These are phyloP conservation scores for Penicillium egyptiacum DNA, from an alignment of 495 filamentous ascomycete genomes.

Conservation along the genomic window DNA sequence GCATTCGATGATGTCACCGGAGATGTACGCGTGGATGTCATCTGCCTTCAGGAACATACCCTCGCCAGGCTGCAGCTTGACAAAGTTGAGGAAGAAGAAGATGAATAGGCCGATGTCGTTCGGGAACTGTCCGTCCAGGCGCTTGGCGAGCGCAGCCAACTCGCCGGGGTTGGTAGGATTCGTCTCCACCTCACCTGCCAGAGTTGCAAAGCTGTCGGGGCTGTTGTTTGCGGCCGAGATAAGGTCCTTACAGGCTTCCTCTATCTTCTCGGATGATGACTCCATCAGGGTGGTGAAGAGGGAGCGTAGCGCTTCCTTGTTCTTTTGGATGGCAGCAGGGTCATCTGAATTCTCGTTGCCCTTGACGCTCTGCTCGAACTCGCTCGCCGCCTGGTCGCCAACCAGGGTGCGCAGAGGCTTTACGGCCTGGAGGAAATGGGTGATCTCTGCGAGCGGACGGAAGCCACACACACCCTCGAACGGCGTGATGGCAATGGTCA, in stretches of 20 bases:
- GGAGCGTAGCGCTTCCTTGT: conserved; percentile 77
- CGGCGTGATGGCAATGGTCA: conserved; percentile 94
- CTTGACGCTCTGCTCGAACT: conserved; percentile 67
- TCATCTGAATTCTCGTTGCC: conserved; percentile 62
- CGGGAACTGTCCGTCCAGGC: conserved; percentile 76
- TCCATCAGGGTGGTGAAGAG: conserved; percentile 81
- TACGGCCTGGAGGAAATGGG: conserved; percentile 77
- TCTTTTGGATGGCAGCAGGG: conserved; percentile 55
- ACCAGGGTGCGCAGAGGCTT: conserved; percentile 73
- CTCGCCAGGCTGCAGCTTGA: conserved; percentile 79
- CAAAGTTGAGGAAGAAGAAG: conserved; percentile 79
- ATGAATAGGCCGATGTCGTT: conserved; percentile 76
- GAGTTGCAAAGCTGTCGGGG: conserved; percentile 42
- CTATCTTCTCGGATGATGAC: conserved; percentile 62
- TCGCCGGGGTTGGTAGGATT: conserved; percentile 48
- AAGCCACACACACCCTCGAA: conserved; percentile 98
- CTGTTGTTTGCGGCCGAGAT: conserved; percentile 64
- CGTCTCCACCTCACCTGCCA: conserved; percentile 34
- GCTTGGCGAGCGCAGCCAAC: conserved; percentile 71
- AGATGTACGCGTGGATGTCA: conserved; percentile 95
- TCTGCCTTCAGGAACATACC: conserved; percentile 95
- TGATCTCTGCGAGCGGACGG: conserved; percentile 80
- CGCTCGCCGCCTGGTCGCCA: conserved; percentile 62
- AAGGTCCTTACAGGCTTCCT: conserved; percentile 62
- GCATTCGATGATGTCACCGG: conserved; percentile 96